These are phyloP conservation scores for Metschnikowia henanensis DNA, from an alignment of 805 yeast species.

Conservation along the genomic window DNA sequence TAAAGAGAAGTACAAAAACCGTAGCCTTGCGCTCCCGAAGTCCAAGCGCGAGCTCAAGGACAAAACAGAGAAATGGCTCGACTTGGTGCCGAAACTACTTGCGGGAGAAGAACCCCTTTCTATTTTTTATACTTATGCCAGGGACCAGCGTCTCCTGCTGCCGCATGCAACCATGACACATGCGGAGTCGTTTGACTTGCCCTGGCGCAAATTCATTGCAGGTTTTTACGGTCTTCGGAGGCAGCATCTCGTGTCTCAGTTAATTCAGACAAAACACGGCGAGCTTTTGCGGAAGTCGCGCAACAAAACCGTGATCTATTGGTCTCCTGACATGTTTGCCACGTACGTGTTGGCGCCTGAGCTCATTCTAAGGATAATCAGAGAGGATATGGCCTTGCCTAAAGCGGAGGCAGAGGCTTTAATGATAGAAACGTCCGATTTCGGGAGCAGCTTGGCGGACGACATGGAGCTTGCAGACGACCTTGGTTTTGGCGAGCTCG, in stretches of 20 bases:
- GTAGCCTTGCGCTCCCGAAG: slow-evolving; percentile 21
- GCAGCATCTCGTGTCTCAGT: slow-evolving; percentile 49
- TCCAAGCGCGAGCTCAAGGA: slow-evolving; percentile 31
- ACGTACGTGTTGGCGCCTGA: slow-evolving; percentile 66
- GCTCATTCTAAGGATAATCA: slow-evolving; percentile 49
- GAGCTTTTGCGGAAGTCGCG: slow-evolving; percentile 24
- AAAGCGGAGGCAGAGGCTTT: slow-evolving; percentile 47
- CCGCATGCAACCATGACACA: slow-evolving; percentile 44
- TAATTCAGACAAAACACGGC: slow-evolving; percentile 28
- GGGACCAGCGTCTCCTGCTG: slow-evolving; percentile 38
- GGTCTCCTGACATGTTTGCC: slow-evolving; percentile 58
- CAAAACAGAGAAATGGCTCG: slow-evolving; percentile 23
- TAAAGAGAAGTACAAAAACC: slow-evolving; percentile 18
- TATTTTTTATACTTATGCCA: slow-evolving; percentile 51
- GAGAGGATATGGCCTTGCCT: slow-evolving; percentile 42
- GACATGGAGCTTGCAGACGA: slow-evolving; percentile 30
- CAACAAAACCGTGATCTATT: slow-evolving; percentile 53
- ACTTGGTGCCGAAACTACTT: slow-evolving; percentile 38
- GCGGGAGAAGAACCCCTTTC: slow-evolving; percentile 45
- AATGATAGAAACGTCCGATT: slow-evolving; percentile 48
- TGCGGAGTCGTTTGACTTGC: slow-evolving; percentile 46
- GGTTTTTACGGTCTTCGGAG: slow-evolving; percentile 65
- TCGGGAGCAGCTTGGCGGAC: slow-evolving; percentile 42
- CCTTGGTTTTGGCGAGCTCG: slow-evolving; percentile 18
- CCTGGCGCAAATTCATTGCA: slow-evolving; percentile 47